A percentile compares a stretch with the other conserved stretches of the same genome.
Evolutionary conservation across 495 filamentous ascomycete genomes (phyloP).

Genomic region (Penicillium parvum): DNA sequence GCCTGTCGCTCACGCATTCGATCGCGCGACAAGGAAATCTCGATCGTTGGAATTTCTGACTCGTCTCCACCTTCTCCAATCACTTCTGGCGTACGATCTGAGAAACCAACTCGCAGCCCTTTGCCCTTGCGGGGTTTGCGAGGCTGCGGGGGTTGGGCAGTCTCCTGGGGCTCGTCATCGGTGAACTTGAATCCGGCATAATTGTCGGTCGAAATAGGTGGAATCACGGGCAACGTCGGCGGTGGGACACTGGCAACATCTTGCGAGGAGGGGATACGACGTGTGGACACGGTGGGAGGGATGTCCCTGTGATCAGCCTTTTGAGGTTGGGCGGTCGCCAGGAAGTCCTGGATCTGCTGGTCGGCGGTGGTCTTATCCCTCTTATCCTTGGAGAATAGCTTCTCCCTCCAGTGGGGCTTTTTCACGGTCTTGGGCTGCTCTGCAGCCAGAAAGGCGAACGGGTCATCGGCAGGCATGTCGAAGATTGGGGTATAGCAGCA

Average conservation of each 20-base stretch:
- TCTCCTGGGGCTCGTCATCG: conserved; percentile 1
- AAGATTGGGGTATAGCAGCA: conserved; percentile 4
- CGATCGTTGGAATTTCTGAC: conserved; percentile 60
- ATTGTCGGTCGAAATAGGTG: conserved; percentile 12
- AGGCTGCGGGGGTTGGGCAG: not conserved
- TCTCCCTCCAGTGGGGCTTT: conserved; percentile 45
- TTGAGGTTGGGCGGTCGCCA: conserved; percentile 19
- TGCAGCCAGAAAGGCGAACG: conserved; percentile 34
- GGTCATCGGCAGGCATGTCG: conserved; percentile 41
- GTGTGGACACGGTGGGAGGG: conserved; percentile 14
- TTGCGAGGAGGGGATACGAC: conserved; percentile 24
- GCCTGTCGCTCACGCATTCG: conserved; percentile 32
- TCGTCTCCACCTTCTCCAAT: conserved; percentile 90
- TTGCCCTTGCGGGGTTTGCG: conserved; percentile 44
- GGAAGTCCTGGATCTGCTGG: conserved; percentile 45
- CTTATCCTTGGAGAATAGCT: conserved; percentile 46
- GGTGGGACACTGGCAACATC: conserved; percentile 14
- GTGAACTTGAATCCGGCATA: conserved; percentile 16
- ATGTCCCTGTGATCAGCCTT: conserved; percentile 17
- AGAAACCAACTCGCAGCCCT: conserved; percentile 68
- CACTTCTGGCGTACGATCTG: conserved; percentile 59
- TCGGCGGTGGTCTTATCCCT: conserved; percentile 28
- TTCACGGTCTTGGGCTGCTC: conserved; percentile 34
- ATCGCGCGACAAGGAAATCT: conserved; percentile 56
- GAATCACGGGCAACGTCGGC: not conserved